Evolutionary conservation across 2,329 filamentous ascomycete species (phyloP).

Genomic region (Myriosclerotinia scirpicola): DNA sequence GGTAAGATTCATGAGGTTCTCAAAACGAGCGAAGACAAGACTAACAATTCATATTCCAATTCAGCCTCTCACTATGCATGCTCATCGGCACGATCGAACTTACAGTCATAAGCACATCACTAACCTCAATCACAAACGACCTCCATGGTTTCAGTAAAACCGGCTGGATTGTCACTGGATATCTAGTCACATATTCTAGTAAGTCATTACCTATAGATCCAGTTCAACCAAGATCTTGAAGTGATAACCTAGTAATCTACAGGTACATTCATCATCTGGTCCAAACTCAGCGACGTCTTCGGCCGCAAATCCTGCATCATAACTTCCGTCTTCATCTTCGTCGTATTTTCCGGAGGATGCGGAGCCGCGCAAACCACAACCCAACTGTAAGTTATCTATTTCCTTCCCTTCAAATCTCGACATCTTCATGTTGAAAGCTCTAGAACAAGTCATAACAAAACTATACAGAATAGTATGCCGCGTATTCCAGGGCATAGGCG

Average conservation of each 20-base stretch:
- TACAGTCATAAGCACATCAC: conserved; percentile 10
- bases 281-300: conserved; percentile 10
- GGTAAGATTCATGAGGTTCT: no score
- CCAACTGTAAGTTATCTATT: background rate
- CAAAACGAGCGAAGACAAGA: no score
- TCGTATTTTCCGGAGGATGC: conserved; percentile 12
- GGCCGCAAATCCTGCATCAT: background rate
- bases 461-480: conserved; percentile 25
- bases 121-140: conserved; percentile 7
- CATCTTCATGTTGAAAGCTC: background rate
- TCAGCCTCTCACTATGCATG: no score
- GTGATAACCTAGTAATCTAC: background rate
- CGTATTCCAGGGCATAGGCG: conserved; percentile 47
- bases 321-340: background rate
- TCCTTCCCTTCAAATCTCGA: no score
- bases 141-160: conserved; percentile 12
- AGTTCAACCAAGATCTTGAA: background rate
- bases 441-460: background rate
- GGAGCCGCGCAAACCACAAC: conserved; percentile 6
- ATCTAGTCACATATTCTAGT: conserved; percentile 15
- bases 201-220: background rate
- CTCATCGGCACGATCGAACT: background rate
- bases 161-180: conserved; percentile 11
- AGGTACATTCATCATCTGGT: conserved; percentile 11
- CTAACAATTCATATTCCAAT: no score